These are phyloP conservation scores for Stephania japonica DNA, from an alignment of 164 flowering plant species.

Conservation along the genomic window DNA sequence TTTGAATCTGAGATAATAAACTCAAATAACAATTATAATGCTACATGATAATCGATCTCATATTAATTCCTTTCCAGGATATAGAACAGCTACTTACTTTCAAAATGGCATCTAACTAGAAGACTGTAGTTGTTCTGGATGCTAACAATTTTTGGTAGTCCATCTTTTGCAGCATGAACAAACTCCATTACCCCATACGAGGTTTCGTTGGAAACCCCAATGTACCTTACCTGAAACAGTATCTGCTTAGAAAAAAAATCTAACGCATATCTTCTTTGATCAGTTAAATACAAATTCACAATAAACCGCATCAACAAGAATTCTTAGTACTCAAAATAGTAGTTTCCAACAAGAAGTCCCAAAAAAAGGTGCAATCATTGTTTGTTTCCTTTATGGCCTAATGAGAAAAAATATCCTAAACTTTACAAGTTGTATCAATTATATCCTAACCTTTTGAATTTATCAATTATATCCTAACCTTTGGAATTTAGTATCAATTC, in stretches of 20 bases:
- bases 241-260: background rate
- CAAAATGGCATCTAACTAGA: slow-evolving; percentile 60
- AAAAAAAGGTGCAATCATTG: no score
- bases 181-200: slow-evolving; percentile 97
- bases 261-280: background rate
- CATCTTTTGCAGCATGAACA: slow-evolving; percentile 85
- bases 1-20: no score
- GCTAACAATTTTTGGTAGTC: slow-evolving; percentile 91
- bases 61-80: background rate
- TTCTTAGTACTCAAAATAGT: no score
- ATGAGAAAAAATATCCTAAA: no score
- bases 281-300: background rate
- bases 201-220: slow-evolving; percentile 96
- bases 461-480: no score
- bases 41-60: background rate
- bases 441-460: no score
- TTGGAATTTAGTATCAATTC: no score
- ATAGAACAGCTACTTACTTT: slow-evolving; percentile 34
- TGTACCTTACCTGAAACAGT: slow-evolving; percentile 64
- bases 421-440: no score
- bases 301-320: no score
- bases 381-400: no score
- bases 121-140: slow-evolving; percentile 88
- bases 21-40: background rate
- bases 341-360: no score